Evolutionary conservation across 495 filamentous ascomycete genomes (phyloP), one percentile per base, ranked within the genome.

Genomic region (Penicillium daleae): DNA sequence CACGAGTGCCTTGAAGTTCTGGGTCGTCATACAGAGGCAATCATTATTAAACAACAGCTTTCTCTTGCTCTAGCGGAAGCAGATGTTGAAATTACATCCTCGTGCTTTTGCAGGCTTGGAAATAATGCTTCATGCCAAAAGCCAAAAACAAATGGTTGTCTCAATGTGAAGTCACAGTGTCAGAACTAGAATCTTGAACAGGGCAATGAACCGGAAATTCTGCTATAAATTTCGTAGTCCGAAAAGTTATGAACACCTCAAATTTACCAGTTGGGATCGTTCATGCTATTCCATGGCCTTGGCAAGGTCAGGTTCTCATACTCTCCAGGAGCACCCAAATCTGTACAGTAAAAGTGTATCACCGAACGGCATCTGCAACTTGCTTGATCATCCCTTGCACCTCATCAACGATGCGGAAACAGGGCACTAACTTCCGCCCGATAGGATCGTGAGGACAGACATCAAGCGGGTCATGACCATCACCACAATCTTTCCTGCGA

Each of bases 1-100:
- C 78, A 87, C 57, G 87, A 90, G 71, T 88, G 86, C 61, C 59
- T 88, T 46, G 61, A 71, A 15, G 79, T 71, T 32, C 61, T 88
- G 46, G 81, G 81, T 1, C 61, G 82, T 1, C 55, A 61, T 5
- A 74, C 66, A 0, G 85, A 87, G 65, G 85, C 84, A 0, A 66
- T 61, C 4, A 72, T 82, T 32, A 65, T 88, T 10, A 72, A 79
- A 55, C 73, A 77, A 10, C 78, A 82, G 63, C 66, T 89, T 35
- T 73, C 76, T 46, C 27, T 82, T 29, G 84, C 84, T 2, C 21
- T 82, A 4, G 80, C 76, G 0, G 73, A 76, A 5, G 84, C 87
- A 0, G 87, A 90, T 77, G 76, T 89, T 32, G 72, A 76, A 1
- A 77, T 90, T 13, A 76, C 71, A 56, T 72, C 82, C 7, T 86